Conservation (phyloP, 1,284 basidiomycete species). For the Trichosporon asahii region DNA sequence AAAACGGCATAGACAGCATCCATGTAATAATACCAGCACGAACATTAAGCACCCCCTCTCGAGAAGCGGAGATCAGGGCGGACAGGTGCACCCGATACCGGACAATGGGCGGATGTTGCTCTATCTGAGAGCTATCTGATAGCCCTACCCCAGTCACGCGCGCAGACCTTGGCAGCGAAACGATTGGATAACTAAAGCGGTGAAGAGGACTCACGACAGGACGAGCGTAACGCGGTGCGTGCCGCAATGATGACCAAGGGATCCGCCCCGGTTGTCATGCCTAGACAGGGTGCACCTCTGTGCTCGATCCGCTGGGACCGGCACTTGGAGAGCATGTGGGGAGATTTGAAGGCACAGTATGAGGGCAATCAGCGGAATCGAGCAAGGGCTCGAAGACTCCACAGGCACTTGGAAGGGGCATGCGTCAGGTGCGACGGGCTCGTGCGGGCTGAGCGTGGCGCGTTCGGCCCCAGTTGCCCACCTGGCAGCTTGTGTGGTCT, state of each 20-base stretch:
- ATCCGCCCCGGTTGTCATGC: too few species aligned
- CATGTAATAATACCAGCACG: conserved; percentile 14
- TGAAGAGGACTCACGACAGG: background rate
- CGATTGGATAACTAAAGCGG: background rate
- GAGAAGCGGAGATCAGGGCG: too few species aligned
- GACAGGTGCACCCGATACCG: background rate
- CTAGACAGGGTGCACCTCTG: too few species aligned
- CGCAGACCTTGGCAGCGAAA: background rate
- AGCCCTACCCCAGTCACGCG: background rate
- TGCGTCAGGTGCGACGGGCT: background rate
- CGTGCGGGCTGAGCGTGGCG: background rate
- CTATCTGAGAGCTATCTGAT: background rate
- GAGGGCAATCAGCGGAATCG: too few species aligned
- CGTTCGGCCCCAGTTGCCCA: too few species aligned
- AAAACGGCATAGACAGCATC: conserved; percentile 7
- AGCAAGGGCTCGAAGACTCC: too few species aligned
- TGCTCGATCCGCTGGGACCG: background rate
- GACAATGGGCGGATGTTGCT: background rate
- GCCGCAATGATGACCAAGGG: background rate
- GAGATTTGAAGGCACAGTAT: too few species aligned
- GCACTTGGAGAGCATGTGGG: background rate
- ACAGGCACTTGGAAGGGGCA: too few species aligned
- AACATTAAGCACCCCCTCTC: background rate
- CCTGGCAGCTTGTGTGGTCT: background rate
- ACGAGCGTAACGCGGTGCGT: background rate